Conservation (phyloP, 179 eudicot species). For the Silene noctiflora region DNA sequence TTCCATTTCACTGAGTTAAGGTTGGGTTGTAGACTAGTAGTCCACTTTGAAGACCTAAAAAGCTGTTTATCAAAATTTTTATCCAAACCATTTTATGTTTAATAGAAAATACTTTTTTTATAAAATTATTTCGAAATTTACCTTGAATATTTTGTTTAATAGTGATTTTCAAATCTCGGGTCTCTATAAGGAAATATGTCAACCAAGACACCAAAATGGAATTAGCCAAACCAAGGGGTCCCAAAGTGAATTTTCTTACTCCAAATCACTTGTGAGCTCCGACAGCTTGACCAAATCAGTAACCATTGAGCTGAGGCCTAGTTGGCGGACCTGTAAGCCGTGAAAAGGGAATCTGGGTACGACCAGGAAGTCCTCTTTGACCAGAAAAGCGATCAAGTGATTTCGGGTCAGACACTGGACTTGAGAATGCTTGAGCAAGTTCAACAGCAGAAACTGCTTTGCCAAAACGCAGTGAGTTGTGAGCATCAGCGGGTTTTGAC, state of each 20-base stretch:
- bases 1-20: no score
- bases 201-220: not conserved
- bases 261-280: not conserved
- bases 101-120: no score
- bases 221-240: not conserved
- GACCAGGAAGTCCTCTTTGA: conserved; percentile 50
- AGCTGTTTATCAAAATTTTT: no score
- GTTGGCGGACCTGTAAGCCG: conserved; percentile 58
- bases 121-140: not conserved
- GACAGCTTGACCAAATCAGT: conserved; percentile 34
- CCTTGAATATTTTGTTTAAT: conserved; percentile 2
- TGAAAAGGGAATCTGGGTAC: conserved; percentile 70
- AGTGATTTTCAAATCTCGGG: not conserved
- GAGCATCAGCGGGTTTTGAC: conserved; percentile 38
- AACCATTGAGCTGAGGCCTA: conserved; percentile 86
- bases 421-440: conserved; percentile 88
- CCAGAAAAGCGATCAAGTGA: conserved; percentile 48
- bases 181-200: not conserved
- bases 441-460: conserved; percentile 93
- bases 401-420: conserved; percentile 55
- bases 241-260: conserved; percentile 1
- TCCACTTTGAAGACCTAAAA: no score
- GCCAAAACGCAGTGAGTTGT: conserved; percentile 48
- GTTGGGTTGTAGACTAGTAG: no score
- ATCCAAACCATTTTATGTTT: no score